Percentiles rank a stretch among this genome's conserved stretches.
Conservation (phyloP, 2,329 filamentous ascomycete species). For the Aurifilum marmelostoma region DNA sequence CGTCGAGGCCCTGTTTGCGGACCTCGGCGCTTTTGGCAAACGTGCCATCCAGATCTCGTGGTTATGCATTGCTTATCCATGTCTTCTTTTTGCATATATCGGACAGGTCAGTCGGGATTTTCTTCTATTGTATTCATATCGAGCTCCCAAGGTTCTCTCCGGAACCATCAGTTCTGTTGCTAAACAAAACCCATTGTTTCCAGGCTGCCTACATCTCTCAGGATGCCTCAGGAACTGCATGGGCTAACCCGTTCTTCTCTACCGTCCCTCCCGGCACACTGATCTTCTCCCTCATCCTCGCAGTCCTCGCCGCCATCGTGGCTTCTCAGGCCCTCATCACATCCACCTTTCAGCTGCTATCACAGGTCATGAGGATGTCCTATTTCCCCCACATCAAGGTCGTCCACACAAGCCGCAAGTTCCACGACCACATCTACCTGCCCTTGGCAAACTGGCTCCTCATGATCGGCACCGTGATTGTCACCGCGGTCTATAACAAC, state of each 20-base stretch:
- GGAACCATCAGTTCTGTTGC: background rate
- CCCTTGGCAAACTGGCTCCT: conserved; percentile 77
- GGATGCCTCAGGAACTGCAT: conserved; percentile 58
- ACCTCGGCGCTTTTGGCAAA: conserved; percentile 74
- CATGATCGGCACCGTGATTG: conserved; percentile 74
- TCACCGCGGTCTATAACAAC: conserved; percentile 75
- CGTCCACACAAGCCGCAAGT: conserved; percentile 69
- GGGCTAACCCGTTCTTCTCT: conserved; percentile 75
- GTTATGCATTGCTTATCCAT: conserved; percentile 70
- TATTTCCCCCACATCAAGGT: conserved; percentile 80
- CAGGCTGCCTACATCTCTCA: conserved; percentile 73
- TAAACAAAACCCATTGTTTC: too few relatives aligned
- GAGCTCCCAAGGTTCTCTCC: background rate
- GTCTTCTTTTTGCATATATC: conserved; percentile 65
- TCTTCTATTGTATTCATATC: too few relatives aligned
- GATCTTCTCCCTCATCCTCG: conserved; percentile 69
- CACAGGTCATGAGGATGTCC: conserved; percentile 69
- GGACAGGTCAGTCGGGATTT: conserved; percentile 42
- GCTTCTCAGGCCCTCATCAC: conserved; percentile 82
- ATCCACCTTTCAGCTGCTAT: conserved; percentile 69
- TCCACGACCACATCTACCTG: conserved; percentile 77
- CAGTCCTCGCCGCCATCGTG: conserved; percentile 72
- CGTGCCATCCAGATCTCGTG: conserved; percentile 74
- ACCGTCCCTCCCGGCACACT: conserved; percentile 68
- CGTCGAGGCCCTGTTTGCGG: conserved; percentile 78